Conservation (phyloP, 2,329 filamentous ascomycete species). For the Fusarium buharicum region DNA sequence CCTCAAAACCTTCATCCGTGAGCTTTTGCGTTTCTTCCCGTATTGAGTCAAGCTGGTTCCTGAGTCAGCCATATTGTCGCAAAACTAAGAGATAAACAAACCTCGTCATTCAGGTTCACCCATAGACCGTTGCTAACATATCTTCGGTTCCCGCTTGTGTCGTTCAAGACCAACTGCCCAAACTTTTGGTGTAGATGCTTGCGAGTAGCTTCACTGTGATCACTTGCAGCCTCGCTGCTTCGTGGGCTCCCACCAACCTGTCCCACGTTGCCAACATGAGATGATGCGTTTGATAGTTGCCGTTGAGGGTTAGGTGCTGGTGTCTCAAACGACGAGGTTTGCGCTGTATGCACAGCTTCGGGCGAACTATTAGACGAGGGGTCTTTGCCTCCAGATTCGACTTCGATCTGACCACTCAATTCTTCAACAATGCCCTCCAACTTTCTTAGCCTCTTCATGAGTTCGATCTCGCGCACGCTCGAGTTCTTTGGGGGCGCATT, state of each 20-base stretch:
- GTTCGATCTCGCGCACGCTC: conserved; percentile 72
- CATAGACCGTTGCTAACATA: conserved; percentile 83
- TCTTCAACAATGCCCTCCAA: conserved; percentile 81
- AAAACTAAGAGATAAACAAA: conserved; percentile 47
- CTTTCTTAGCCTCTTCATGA: conserved; percentile 77
- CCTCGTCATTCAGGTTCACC: conserved; percentile 80
- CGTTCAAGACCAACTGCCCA: conserved; percentile 75
- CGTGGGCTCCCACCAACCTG: conserved; percentile 36
- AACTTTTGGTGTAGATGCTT: conserved; percentile 60
- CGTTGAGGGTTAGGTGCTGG: conserved; percentile 25
- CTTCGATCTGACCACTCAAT: conserved; percentile 71
- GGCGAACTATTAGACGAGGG: conserved; percentile 48
- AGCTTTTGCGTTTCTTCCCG: conserved; percentile 62
- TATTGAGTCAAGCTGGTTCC: conserved; percentile 52
- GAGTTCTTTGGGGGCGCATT: conserved; percentile 69
- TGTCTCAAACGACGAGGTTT: conserved; percentile 27
- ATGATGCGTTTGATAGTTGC: conserved; percentile 32
- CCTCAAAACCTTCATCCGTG: conserved; percentile 57
- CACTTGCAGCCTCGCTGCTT: conserved; percentile 44
- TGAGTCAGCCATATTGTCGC: conserved; percentile 14
- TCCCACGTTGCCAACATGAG: conserved; percentile 17
- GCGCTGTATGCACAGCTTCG: conserved; percentile 37
- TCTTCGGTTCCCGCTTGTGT: conserved; percentile 72
- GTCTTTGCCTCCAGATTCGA: conserved; percentile 55
- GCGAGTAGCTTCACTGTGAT: conserved; percentile 50